Evolutionary conservation across 805 yeast species (phyloP), one percentile per base, ranked within the genome.

Genomic region (Saturnispora halmiae): DNA sequence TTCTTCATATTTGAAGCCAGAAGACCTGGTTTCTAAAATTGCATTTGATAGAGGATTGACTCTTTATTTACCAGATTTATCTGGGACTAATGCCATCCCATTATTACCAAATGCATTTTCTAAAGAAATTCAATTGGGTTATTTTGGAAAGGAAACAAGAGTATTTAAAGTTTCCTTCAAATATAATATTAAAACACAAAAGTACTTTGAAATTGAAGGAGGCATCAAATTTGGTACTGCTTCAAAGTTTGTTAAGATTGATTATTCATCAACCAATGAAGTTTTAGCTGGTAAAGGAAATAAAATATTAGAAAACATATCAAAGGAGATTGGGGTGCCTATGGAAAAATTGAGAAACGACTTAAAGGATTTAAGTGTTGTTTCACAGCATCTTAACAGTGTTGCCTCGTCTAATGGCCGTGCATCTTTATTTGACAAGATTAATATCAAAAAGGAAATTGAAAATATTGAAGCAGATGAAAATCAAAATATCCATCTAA

Each of bases 81-180:
- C 44, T 9, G 82, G 77, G 32, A 64, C 65, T 1, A 42, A 44
- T 4, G 46, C 59, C 0, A 79, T 79, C 28, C 66, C 68, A 1
- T 80, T 88, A 90, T 61, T 88, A 1, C 95, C 96, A 0, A 51
- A 56, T 9, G 52, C 67, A 0, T 63, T 81, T 41, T 65, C 79
- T 2, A 59, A 68, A 3, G 44, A 65, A 4, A 70, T 58, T 38
- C 61, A 63, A 42, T 44, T 63, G 11, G 61, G 63, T 10, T 77
- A 81, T 4, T 58, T 78, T 39, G 80, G 79, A 2, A 44, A 34
- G 19, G 22, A 36, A 4, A 55, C 58, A 2, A 63, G 83, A 45
- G 71, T 75, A 2, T 48, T 79, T 32, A 66, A 74, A 0, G 48
- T 67, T 66, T 19, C 58, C 55, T 43, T 69, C 32, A 49, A 52